Base-by-base conservation (phyloP, 257 asterid species). In the Catharanthus roseus region DNA sequence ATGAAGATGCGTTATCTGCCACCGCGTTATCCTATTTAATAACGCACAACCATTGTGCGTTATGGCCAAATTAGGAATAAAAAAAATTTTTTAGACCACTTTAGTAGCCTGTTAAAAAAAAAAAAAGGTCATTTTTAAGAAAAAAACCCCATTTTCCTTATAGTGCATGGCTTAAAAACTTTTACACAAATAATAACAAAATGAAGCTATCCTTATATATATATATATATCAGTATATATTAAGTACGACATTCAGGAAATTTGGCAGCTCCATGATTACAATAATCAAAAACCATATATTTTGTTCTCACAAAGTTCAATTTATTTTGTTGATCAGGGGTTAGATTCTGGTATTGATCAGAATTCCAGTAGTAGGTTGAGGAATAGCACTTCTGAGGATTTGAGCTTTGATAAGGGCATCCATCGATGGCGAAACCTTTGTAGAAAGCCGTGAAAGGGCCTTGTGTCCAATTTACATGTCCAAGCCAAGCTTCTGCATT, bases 401-500 rank as follows among this genome's bases (percentile, higher is more conserved):
- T 18, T 12, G 69, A 60, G 26, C 7, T 9, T 24, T 38, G 65
- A 12, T 69, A 54, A 10, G 1, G 10, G 58, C 77, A 79, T 0
- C 68, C 82, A 2, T 69, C 36, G 1, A 78, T 60, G 5, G 29
- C 38, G 55, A 78, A 78, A 0, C 54, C 15, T 5, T 64, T 60
- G 66, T 67, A 79, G 6, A 39, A 24, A 5, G 80, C 75, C 28
- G 41, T 54, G 36, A 75, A 79, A 2, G 80, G 74, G 6, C 54
- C 75, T 66, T 67, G 72, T 8, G 18, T 51, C 77, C 83, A 75
- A 12, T 75, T 67, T 0, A 61, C 76, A 5, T 1, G 8, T 42
- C 83, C 83, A 2, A 28, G 53, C 83, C 83, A 79, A 24, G 13
- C 19, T 3, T 47, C 19, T 1, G 45, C 6, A 68, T 72, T 76